These are phyloP conservation scores for Styphnolobium japonicum DNA, from an alignment of 306 rosid genomes.

Conservation along the genomic window DNA sequence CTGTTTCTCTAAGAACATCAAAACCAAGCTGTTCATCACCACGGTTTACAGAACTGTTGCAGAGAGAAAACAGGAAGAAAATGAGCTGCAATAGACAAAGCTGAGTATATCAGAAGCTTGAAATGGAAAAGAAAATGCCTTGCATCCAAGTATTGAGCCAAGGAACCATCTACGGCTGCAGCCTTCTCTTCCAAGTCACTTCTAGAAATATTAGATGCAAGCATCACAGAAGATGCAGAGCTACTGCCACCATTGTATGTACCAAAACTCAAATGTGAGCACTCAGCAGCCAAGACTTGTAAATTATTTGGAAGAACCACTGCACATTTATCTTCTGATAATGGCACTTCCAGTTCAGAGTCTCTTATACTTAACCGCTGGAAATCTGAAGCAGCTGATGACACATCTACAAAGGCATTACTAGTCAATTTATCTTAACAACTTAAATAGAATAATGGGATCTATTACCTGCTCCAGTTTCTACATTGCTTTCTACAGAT, in stretches of 20 bases:
- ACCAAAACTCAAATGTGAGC: conserved; percentile 79
- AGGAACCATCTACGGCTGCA: conserved; percentile 35
- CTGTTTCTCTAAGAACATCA: conserved; percentile 28
- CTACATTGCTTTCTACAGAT: not conserved
- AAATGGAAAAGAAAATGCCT: conserved; percentile 39
- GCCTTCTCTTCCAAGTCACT: conserved; percentile 44
- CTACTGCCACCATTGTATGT: conserved; percentile 41
- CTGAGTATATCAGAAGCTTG: conserved; percentile 9
- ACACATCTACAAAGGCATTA: conserved; percentile 33
- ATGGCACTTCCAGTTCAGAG: conserved; percentile 19
- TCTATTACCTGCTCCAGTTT: conserved; percentile 14
- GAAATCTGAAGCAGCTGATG: conserved; percentile 42
- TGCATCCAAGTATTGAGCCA: conserved; percentile 26
- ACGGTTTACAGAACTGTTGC: conserved; percentile 32
- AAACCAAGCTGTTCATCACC: conserved; percentile 32
- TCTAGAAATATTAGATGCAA: conserved; percentile 30
- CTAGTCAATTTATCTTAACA: conserved; percentile 17
- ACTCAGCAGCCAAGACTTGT: conserved; percentile 52
- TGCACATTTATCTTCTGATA: conserved; percentile 17
- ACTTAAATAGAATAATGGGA: conserved; percentile 17
- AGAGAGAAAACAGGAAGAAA: not conserved
- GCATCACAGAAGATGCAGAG: conserved; percentile 37
- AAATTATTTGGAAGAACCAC: conserved; percentile 65
- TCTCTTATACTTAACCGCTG: conserved; percentile 41
- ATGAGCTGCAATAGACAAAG: conserved; percentile 25